Evolutionary conservation across 2,329 filamentous ascomycete species (phyloP), one percentile per base, ranked within the genome.

Genomic region (Penicillium sp.): DNA sequence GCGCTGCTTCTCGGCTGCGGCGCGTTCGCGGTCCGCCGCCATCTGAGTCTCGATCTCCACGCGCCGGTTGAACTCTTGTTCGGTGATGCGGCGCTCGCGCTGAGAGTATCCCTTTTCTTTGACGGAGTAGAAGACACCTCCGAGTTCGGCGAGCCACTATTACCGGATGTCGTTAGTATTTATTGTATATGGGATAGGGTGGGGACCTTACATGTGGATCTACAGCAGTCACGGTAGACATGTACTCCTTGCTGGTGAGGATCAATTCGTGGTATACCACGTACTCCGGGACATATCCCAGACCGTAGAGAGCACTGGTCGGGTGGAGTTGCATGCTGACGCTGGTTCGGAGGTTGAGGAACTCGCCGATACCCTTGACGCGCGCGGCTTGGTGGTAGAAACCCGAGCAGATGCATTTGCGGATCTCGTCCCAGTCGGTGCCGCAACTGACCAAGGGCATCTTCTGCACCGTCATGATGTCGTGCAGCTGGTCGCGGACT

Each of bases 331-430:
- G 88, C 47, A 98, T 88, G 1, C 86, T 90, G 3, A 98, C 89
- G 62, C 87, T 93, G 0, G 93, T 98, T 21, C 93, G 85, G 32
- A 98, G 77, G 68, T 98, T 98, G 72, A 95, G 85, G 72, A 97
- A 98, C 71, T 98, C 94, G 60, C 93, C 93, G 15, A 96, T 88
- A 3, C 93, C 94, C 72, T 95, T 95, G 55, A 94, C 89, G 62
- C 90, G 89, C 28, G 93, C 93, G 6, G 93, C 93, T 73, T 98
- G 93, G 64, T 97, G 91, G 72, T 97, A 98, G 75, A 95, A 98
- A 10, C 93, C 93, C 0, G 87, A 89, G 74, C 93, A 98, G 64
- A 98, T 95, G 67, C 91, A 97, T 69, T 93, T 91, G 54, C 93
- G 84, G 49, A 97, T 88, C 9, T 94, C 75, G 67, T 98, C 93